Evolutionary conservation across 1,139 yeast genomes (phyloP).

Genomic region (Suhomyces choctaworum): DNA sequence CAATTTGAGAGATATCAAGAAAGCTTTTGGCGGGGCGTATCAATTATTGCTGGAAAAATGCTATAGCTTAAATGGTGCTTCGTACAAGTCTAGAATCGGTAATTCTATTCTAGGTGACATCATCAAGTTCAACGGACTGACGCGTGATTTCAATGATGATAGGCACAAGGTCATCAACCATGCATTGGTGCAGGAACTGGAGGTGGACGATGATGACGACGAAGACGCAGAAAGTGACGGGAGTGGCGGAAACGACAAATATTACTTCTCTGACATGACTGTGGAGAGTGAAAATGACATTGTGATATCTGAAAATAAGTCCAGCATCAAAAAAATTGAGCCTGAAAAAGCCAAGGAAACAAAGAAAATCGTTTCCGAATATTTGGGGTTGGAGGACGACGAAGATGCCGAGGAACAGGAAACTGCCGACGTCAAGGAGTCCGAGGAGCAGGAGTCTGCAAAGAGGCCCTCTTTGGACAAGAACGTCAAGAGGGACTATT

Average conservation of each 20-base stretch:
- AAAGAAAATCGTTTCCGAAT: slow-evolving; percentile 28
- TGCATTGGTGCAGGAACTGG: slow-evolving; percentile 45
- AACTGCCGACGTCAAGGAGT: slow-evolving; percentile 16
- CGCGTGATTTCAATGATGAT: slow-evolving; percentile 79
- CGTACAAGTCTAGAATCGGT: slow-evolving; percentile 69
- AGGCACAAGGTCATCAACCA: slow-evolving; percentile 62
- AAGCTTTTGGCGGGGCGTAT: slow-evolving; percentile 90
- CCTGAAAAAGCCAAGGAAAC: slow-evolving; percentile 14
- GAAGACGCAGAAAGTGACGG: slow-evolving; percentile 33
- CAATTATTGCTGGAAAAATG: slow-evolving; percentile 76
- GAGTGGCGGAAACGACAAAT: slow-evolving; percentile 38
- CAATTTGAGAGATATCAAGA: slow-evolving; percentile 76
- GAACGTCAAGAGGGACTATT: slow-evolving; percentile 40
- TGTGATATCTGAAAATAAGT: slow-evolving; percentile 5
- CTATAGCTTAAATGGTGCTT: slow-evolving; percentile 55
- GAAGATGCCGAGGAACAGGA: slow-evolving; percentile 16
- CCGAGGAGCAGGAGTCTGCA: slow-evolving; percentile 16
- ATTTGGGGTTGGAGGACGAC: slow-evolving; percentile 27
- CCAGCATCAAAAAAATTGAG: slow-evolving; percentile 3
- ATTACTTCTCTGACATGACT: slow-evolving; percentile 45
- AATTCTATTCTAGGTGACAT: slow-evolving; percentile 80
- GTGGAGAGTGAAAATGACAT: slow-evolving; percentile 39
- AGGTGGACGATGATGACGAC: slow-evolving; percentile 16
- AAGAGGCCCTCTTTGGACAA: slow-evolving; percentile 31
- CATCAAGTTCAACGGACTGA: slow-evolving; percentile 71